A percentile compares a stretch with the other conserved stretches of the same genome.
phyloP scores from a whole-genome alignment of 306 rosid genomes.

The Luffa acutangula region DNA sequence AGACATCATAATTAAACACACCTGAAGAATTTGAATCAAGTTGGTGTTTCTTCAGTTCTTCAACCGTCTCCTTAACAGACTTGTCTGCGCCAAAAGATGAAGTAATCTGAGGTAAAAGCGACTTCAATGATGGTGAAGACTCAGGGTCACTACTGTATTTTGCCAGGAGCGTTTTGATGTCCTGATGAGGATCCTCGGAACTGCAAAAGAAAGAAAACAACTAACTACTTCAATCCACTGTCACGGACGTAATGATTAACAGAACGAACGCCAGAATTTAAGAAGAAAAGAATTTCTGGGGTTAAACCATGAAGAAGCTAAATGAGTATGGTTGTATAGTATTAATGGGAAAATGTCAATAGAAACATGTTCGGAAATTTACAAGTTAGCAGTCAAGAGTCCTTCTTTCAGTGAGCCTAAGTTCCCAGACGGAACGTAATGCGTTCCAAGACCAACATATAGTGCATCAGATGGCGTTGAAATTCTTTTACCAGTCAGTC shows the following conservation, averaged over 20 bases:
- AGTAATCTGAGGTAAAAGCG: conserved; percentile 60
- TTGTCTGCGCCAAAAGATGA: conserved; percentile 58
- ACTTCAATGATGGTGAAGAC: conserved; percentile 53
- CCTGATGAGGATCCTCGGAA: conserved; percentile 77
- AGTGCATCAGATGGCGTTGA: conserved; percentile 82
- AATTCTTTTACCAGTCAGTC: conserved; percentile 89
- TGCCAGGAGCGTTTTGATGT: conserved; percentile 49
- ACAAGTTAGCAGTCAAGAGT: conserved; percentile 71
- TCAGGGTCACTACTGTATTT: conserved; percentile 67
- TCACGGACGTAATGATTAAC: not conserved
- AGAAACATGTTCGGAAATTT: conserved; percentile 22
- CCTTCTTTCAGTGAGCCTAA: conserved; percentile 71
- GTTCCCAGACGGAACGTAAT: conserved; percentile 83
- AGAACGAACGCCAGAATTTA: not conserved
- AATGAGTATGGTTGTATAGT: not conserved
- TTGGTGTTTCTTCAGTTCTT: conserved; percentile 56
- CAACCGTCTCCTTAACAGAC: conserved; percentile 54
- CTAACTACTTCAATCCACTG: not conserved
- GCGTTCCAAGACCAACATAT: conserved; percentile 83
- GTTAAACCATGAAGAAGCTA: not conserved
- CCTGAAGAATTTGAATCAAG: conserved; percentile 60
- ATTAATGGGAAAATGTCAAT: not conserved
- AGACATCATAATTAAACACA: conserved; percentile 17
- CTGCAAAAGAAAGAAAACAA: conserved; percentile 28
- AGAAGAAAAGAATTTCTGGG: not conserved